A percentile compares a stretch with the other conserved stretches of the same genome.
Conservation (phyloP, 306 rosid genomes). For the Potentilla sterilis region DNA sequence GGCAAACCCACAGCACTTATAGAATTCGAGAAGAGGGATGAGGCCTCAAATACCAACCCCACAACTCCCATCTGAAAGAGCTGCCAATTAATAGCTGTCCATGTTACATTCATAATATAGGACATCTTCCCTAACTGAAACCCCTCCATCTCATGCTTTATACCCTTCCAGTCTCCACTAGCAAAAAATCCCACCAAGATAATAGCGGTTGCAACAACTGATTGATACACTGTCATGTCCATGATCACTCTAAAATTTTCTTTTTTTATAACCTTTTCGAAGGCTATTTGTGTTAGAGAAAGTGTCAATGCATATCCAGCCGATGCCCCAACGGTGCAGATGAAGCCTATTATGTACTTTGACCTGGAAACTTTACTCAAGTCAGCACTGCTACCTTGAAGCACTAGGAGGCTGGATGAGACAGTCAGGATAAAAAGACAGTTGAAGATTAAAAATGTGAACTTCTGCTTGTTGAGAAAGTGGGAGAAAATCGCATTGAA, state of each 20-base stretch:
- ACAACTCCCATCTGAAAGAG: slow-evolving; percentile 29
- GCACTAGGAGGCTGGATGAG: slow-evolving; percentile 43
- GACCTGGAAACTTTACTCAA: slow-evolving; percentile 5
- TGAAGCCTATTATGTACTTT: slow-evolving; percentile 42
- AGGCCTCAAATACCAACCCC: slow-evolving; percentile 51
- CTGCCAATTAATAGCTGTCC: slow-evolving; percentile 41
- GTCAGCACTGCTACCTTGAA: slow-evolving; percentile 11
- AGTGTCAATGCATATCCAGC: slow-evolving; percentile 33
- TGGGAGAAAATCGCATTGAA: slow-evolving; percentile 58
- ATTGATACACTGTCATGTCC: slow-evolving; percentile 33
- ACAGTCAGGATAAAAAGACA: slow-evolving; percentile 52
- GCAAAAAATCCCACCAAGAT: slow-evolving; percentile 40
- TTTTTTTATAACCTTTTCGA: slow-evolving; percentile 34
- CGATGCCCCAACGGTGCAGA: slow-evolving; percentile 43
- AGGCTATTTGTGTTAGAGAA: slow-evolving; percentile 40
- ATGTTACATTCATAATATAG: slow-evolving; percentile 34
- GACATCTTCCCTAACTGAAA: slow-evolving; percentile 38
- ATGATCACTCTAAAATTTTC: slow-evolving; percentile 33
- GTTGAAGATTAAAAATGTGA: slow-evolving; percentile 45
- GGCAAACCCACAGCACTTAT: slow-evolving; percentile 48
- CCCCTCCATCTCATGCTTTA: slow-evolving; percentile 35
- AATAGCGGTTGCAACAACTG: slow-evolving; percentile 23
- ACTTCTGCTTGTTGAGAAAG: slow-evolving; percentile 46
- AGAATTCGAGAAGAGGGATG: slow-evolving; percentile 54
- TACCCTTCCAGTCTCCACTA: slow-evolving; percentile 43